These are phyloP conservation scores for Malus hybrid DNA, from an alignment of 331 rosid genomes.

Conservation along the genomic window DNA sequence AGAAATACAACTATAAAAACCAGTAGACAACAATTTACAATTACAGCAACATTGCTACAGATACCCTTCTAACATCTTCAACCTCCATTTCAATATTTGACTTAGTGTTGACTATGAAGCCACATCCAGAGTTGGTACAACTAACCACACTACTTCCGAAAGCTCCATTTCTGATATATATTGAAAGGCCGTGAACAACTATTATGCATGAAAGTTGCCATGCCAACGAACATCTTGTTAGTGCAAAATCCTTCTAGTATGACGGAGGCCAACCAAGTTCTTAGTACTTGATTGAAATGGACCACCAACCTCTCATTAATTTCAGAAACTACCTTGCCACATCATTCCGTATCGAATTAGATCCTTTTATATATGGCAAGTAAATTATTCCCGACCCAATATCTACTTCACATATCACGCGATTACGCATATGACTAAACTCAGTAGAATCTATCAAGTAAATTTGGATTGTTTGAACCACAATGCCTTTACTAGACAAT, in stretches of 20 bases:
- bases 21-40: conserved; percentile 20
- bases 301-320: not conserved
- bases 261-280: not conserved
- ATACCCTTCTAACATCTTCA: not conserved
- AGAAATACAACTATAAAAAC: conserved; percentile 6
- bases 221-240: not conserved
- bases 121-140: not conserved
- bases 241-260: not conserved
- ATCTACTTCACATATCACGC: not conserved
- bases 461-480: not conserved
- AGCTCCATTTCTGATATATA: not conserved
- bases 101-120: not conserved
- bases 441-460: not conserved
- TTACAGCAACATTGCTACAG: conserved; percentile 8
- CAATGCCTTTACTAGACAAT: not conserved
- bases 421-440: not conserved
- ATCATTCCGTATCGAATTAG: not conserved
- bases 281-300: not conserved
- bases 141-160: not conserved
- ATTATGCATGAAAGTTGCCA: not conserved
- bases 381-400: not conserved
- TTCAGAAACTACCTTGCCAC: not conserved
- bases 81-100: not conserved
- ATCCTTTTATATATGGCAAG: not conserved
- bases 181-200: not conserved